Evolutionary conservation across 768 basidiomycete genomes (phyloP).

Genomic region (Russula ochroleuca): DNA sequence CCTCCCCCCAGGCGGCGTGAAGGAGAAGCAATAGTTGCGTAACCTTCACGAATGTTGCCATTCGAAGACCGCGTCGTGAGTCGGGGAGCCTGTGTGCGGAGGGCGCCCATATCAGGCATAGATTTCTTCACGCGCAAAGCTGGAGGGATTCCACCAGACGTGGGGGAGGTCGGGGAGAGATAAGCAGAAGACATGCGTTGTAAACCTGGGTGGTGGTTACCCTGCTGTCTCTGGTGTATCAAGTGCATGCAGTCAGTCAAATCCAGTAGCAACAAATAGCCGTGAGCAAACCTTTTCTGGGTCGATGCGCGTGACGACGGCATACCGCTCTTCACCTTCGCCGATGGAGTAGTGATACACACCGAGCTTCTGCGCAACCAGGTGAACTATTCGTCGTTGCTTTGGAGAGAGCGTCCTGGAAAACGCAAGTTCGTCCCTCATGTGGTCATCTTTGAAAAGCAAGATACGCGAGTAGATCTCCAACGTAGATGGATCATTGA

Average conservation of each 20-base stretch:
- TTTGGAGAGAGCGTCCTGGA: conserved; percentile 80
- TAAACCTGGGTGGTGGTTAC: conserved; percentile 49
- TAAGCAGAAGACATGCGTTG: conserved; percentile 82
- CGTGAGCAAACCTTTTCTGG: conserved; percentile 61
- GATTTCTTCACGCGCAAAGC: conserved; percentile 91
- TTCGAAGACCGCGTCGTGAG: conserved; percentile 78
- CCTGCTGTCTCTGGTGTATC: conserved; percentile 36
- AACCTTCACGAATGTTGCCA: conserved; percentile 82
- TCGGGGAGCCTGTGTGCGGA: conserved; percentile 75
- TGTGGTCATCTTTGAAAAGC: conserved; percentile 94
- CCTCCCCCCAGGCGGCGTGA: conserved; percentile 68
- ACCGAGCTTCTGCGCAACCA: conserved; percentile 94
- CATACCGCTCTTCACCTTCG: conserved; percentile 88
- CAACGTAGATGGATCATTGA: conserved; percentile 92
- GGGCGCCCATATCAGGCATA: conserved; percentile 95
- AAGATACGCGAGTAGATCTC: conserved; percentile 97
- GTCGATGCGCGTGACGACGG: conserved; percentile 89
- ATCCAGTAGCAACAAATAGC: conserved; percentile 1
- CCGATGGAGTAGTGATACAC: conserved; percentile 93
- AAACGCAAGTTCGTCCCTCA: conserved; percentile 97
- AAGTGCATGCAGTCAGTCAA: conserved; percentile 3
- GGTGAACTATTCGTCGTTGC: conserved; percentile 88
- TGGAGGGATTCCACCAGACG: conserved; percentile 41
- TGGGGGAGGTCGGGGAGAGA: conserved; percentile 49
- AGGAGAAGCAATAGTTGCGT: conserved; percentile 81